Percentiles rank a stretch among this genome's conserved stretches.
Evolutionary conservation across 306 rosid genomes (phyloP).

Genomic region (Spatholobus suberectus): DNA sequence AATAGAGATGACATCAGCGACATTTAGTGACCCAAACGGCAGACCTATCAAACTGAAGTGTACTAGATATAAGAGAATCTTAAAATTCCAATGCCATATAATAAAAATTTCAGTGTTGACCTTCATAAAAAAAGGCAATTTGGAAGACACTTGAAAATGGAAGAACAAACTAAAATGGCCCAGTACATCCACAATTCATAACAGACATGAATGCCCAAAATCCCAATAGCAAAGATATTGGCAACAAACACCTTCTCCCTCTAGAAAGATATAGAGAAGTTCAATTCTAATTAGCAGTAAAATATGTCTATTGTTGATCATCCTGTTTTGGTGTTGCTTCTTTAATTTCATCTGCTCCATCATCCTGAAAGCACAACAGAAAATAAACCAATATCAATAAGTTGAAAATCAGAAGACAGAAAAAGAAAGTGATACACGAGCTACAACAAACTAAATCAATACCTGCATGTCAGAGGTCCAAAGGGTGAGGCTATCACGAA

Average conservation of each 20-base stretch:
- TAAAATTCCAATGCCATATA: conserved; percentile 56
- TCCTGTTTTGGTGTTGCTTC: conserved; percentile 79
- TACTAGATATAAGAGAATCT: conserved; percentile 38
- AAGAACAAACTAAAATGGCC: conserved; percentile 70
- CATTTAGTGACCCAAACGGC: too few relatives aligned
- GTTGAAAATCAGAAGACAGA: neutral
- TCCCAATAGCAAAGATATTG: conserved; percentile 55
- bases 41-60: too few relatives aligned
- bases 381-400: too few relatives aligned
- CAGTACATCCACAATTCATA: conserved; percentile 60
- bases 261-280: conserved; percentile 76
- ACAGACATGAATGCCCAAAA: conserved; percentile 74
- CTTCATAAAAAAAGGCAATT: conserved; percentile 59
- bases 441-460: neutral
- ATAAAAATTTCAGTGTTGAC: conserved; percentile 54
- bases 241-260: conserved; percentile 72
- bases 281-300: conserved; percentile 55
- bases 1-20: too few relatives aligned
- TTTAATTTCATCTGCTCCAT: conserved; percentile 95
- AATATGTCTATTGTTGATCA: conserved; percentile 62
- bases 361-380: conserved; percentile 78
- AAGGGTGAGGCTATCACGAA: conserved; percentile 97
- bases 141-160: conserved; percentile 62
- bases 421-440: neutral
- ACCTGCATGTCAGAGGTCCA: conserved; percentile 99